phyloP scores from a whole-genome alignment of 1,284 basidiomycete genomes.

The Ceratobasidium sp. region DNA sequence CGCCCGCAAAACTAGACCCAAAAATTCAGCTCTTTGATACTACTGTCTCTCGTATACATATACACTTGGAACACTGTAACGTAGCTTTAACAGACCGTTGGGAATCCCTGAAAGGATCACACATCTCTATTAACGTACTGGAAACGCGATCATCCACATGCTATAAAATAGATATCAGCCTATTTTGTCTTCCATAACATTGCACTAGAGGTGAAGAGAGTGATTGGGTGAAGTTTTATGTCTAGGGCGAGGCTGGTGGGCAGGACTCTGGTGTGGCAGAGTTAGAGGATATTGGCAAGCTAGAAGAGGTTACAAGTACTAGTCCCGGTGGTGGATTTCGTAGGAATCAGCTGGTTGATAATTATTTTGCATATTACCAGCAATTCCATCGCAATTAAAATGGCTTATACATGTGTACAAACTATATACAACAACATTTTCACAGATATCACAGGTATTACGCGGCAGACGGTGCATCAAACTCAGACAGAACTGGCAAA shows the following conservation, averaged over 20 bases:
- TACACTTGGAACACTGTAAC: constrained; percentile 60
- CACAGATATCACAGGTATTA: too few species aligned
- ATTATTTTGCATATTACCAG: constrained; percentile 3
- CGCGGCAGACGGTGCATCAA: not conserved
- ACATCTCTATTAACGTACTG: constrained; percentile 53
- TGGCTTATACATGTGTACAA: not conserved
- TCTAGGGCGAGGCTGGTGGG: not conserved
- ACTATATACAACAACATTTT: too few species aligned
- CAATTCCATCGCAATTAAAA: not conserved
- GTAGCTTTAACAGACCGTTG: constrained; percentile 58
- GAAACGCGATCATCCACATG: constrained; percentile 55
- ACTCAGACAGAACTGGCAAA: not conserved
- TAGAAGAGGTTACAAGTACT: not conserved
- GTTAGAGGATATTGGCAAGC: not conserved
- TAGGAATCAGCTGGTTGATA: not conserved
- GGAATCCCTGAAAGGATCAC: constrained; percentile 57
- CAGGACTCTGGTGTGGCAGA: not conserved
- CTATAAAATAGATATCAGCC: constrained; percentile 57
- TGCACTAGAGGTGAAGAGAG: not conserved
- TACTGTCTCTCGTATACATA: constrained; percentile 54
- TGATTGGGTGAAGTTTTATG: not conserved
- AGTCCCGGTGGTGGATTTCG: not conserved
- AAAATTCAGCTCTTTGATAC: constrained; percentile 58
- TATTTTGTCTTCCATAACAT: constrained; percentile 12
- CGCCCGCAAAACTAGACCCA: constrained; percentile 55